Conservation (phyloP, 768 basidiomycete genomes). For the Collybiopsis luxurians region DNA sequence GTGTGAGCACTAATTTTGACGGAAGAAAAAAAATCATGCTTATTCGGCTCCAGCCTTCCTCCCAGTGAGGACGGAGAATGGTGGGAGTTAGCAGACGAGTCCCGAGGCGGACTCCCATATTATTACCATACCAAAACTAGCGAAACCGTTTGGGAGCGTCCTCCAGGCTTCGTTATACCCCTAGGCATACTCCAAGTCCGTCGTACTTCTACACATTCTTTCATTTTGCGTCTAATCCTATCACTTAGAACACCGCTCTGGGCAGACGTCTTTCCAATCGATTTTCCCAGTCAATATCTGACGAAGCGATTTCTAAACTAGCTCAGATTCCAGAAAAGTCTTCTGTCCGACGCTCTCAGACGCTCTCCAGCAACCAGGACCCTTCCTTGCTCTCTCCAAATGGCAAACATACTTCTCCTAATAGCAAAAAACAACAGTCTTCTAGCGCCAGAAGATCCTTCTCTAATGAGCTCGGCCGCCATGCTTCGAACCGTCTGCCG, state of each 20-base stretch:
- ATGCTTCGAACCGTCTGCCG: slow-evolving; percentile 38
- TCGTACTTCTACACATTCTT: slow-evolving; percentile 3
- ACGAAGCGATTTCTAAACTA: slow-evolving; percentile 9
- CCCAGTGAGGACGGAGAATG: slow-evolving; percentile 86
- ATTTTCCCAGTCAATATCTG: slow-evolving; percentile 35
- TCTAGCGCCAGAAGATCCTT: slow-evolving; percentile 26
- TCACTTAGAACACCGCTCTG: slow-evolving; percentile 62
- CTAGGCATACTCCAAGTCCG: slow-evolving; percentile 81
- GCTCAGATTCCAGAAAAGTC: slow-evolving; percentile 22
- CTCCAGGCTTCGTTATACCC: slow-evolving; percentile 86
- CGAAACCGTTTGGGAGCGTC: slow-evolving; percentile 92
- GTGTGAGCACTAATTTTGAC: slow-evolving; percentile 53
- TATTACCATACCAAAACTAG: slow-evolving; percentile 94
- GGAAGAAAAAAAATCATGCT: too few species aligned
- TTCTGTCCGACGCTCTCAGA: slow-evolving; percentile 33
- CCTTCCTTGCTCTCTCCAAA: slow-evolving; percentile 5
- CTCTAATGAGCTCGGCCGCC: slow-evolving; percentile 22
- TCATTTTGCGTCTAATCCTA: slow-evolving; percentile 7
- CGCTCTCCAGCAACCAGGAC: slow-evolving; percentile 33
- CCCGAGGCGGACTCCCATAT: slow-evolving; percentile 80
- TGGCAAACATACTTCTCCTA: slow-evolving; percentile 4
- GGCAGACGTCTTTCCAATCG: slow-evolving; percentile 65
- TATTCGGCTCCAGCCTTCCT: slow-evolving; percentile 55
- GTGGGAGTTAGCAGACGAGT: slow-evolving; percentile 92
- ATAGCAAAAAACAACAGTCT: slow-evolving; percentile 22